Evolutionary conservation across 768 basidiomycete species (phyloP), one percentile per base, ranked within the genome.

Genomic region (Hygrophorus pudorinus): DNA sequence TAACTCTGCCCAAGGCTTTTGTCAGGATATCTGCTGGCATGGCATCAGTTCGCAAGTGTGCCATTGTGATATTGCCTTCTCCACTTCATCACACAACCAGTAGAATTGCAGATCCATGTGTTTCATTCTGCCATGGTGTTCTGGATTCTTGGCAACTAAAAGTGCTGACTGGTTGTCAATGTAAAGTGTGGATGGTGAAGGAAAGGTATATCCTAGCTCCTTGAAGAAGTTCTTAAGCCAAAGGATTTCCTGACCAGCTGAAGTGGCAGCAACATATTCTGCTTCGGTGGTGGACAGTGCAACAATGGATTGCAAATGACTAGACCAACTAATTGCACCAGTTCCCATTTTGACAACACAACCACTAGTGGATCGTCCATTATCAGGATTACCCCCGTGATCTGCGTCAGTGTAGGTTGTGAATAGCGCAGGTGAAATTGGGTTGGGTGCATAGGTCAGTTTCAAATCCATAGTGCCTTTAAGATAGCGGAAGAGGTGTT

Each of bases 141-240:
- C 65, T n/a, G 63, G 63, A 48, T 65, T 58, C 47, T 57, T 59
- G 1, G 56, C 53, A n/a, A 65, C 60, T 29, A 53, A 41, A 0
- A 65, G 54, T 1, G 63, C 61, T 1, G 60, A 59, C 36, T 62
- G 61, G 41, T 66, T 68, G 59, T 70, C 68, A 33, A 56, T 56
- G 30, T 46, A 42, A 14, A 70, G 56, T 4, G 41, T 52, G 4
- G 59, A 57, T 17, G 62, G 51, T 17, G 16, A 38, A 16, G 35
- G 13, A 0, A 49, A 17, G 4, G 41, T 29, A 35, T 51, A 51
- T 2, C 56, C 53, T 44, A 66, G 40, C 36, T 65, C 59, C 1
- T 27, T 18, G 29, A 67, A 44, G 14, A 68, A 39, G 27, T 55
- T 55, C 5, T 59, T 52, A 3, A 67, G n/a, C n/a, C 49, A 67